Evolutionary conservation across 2,329 filamentous ascomycete genomes (phyloP).

Genomic region (Tolypocladium ophioglossoides): DNA sequence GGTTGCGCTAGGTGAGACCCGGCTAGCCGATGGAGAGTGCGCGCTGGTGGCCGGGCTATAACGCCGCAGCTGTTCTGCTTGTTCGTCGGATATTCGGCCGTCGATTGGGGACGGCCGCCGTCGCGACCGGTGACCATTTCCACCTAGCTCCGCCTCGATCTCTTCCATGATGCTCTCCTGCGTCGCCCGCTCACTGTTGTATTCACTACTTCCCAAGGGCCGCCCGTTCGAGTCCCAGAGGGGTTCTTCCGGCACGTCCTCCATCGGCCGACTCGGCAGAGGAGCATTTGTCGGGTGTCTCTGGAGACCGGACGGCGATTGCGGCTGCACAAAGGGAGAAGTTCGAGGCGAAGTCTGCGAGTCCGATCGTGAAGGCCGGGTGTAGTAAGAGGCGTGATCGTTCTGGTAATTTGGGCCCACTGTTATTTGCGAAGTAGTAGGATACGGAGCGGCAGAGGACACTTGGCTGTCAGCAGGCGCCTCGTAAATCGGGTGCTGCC

Average conservation of each 20-base stretch:
- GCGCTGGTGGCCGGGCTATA: constrained; percentile 36
- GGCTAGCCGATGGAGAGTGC: constrained; percentile 22
- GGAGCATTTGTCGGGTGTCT: constrained; percentile 51
- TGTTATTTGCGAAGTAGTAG: constrained; percentile 40
- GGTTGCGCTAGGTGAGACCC: constrained; percentile 3
- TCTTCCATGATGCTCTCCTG: constrained; percentile 48
- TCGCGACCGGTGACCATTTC: constrained; percentile 17
- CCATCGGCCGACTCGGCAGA: constrained; percentile 42
- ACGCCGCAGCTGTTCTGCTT: constrained; percentile 34
- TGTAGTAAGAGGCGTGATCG: constrained; percentile 35
- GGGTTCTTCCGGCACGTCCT: constrained; percentile 28
- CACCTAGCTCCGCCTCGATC: constrained; percentile 43
- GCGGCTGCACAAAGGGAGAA: constrained; percentile 30
- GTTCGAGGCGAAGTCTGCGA: constrained; percentile 38
- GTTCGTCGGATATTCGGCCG: constrained; percentile 34
- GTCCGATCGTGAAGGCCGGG: constrained; percentile 34
- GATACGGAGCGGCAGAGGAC: constrained; percentile 20
- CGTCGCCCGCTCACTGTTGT: constrained; percentile 25
- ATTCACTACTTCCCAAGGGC: constrained; percentile 12
- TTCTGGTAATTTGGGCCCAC: constrained; percentile 39
- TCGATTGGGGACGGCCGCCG: constrained; percentile 32
- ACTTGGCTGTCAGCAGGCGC: neutral
- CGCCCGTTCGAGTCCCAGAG: constrained; percentile 29
- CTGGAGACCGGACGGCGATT: constrained; percentile 35
- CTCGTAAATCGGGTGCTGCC: constrained; percentile 20